Conservation (phyloP, 257 asterid genomes). For the Linaria vulgaris region DNA sequence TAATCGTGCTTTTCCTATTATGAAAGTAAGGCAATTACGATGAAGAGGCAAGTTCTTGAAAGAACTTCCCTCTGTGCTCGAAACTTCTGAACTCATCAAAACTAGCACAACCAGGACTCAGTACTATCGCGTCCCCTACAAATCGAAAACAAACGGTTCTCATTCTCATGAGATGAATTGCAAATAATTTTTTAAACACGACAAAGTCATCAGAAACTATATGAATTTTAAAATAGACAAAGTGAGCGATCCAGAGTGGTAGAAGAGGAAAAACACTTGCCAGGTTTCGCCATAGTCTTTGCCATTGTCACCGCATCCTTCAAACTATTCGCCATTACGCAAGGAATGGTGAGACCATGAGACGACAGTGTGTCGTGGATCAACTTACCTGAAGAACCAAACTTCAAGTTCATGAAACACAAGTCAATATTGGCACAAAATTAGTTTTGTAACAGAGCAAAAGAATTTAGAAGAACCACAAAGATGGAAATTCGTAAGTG, state of each 20-base stretch:
- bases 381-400: constrained; percentile 39
- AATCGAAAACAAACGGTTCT: not conserved
- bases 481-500: not conserved
- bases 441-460: not conserved
- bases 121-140: constrained; percentile 38
- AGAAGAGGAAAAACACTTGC: not conserved
- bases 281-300: constrained; percentile 31
- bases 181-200: too few relatives aligned
- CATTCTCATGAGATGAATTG: not conserved
- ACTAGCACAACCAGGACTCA: constrained; percentile 44
- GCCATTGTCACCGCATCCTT: constrained; percentile 34
- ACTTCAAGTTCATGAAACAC: constrained; percentile 22
- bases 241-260: too few relatives aligned
- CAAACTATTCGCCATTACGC: constrained; percentile 28
- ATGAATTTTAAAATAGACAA: too few relatives aligned
- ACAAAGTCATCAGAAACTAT: too few relatives aligned
- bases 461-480: not conserved
- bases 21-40: too few relatives aligned
- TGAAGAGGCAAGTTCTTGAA: constrained; percentile 37
- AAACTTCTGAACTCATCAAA: constrained; percentile 44
- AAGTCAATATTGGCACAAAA: constrained; percentile 2
- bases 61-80: constrained; percentile 39
- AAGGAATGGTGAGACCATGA: constrained; percentile 37
- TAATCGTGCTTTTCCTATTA: too few relatives aligned
- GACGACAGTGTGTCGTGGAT: constrained; percentile 32